Conservation (phyloP, 2,329 filamentous ascomycete species). For the Xylariaceae sp. region DNA sequence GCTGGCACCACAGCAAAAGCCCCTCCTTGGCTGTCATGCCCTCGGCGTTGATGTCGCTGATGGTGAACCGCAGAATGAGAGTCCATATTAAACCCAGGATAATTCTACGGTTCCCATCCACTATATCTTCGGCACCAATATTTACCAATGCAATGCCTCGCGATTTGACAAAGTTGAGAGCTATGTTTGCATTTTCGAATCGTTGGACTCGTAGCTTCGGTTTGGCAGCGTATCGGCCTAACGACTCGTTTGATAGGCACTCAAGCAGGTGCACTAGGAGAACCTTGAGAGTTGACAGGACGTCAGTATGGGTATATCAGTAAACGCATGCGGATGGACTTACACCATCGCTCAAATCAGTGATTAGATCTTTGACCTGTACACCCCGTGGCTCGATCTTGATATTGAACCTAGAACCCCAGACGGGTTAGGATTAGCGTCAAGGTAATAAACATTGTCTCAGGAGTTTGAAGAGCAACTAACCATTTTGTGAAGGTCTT, state of each 20-base stretch:
- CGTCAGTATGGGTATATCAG: no score
- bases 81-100: conserved; percentile 98
- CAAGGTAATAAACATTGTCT: conserved; percentile 17
- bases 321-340: no score
- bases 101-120: conserved; percentile 96
- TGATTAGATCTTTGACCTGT: conserved; percentile 80
- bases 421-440: conserved; percentile 17
- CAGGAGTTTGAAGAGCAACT: conserved; percentile 21
- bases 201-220: conserved; percentile 94
- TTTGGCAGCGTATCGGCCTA: conserved; percentile 93
- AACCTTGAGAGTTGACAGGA: conserved; percentile 51
- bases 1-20: conserved; percentile 91
- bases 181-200: conserved; percentile 97
- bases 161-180: conserved; percentile 87
- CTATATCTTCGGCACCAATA: conserved; percentile 95
- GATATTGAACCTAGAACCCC: conserved; percentile 75
- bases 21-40: conserved; percentile 97
- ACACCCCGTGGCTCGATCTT: conserved; percentile 78
- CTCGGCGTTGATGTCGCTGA: conserved; percentile 97
- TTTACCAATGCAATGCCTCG: conserved; percentile 96
- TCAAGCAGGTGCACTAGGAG: conserved; percentile 96
- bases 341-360: conserved; percentile 90
- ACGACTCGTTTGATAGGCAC: conserved; percentile 88
- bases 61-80: conserved; percentile 94
- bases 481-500: conserved; percentile 99